phyloP scores from a whole-genome alignment of 129 eudicot species.

The Lonicera japonica region DNA sequence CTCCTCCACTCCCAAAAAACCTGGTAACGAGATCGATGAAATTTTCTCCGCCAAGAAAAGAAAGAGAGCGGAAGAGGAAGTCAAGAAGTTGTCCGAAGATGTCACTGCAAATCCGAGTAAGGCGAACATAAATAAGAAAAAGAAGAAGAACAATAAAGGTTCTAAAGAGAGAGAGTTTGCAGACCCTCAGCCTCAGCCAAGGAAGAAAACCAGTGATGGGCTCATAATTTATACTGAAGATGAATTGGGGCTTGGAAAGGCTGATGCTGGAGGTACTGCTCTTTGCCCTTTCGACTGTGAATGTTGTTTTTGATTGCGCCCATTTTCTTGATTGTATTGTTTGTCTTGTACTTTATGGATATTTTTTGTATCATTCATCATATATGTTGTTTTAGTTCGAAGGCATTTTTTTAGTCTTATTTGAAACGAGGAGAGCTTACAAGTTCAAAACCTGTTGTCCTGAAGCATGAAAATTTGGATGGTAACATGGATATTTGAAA shows the following conservation, averaged over 20 bases:
- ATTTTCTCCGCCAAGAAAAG: conserved; percentile 63
- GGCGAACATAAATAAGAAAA: conserved; percentile 27
- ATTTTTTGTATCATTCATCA: background rate
- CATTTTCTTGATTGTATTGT: background rate
- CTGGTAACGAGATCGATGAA: conserved; percentile 64
- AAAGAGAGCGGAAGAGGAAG: conserved; percentile 44
- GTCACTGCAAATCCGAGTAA: conserved; percentile 11
- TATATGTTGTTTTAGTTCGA: background rate
- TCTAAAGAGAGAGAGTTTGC: conserved; percentile 14
- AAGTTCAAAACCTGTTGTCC: no score
- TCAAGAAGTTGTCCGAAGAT: conserved; percentile 8
- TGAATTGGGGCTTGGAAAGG: conserved; percentile 63
- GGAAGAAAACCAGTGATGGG: conserved; percentile 74
- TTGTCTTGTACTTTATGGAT: background rate
- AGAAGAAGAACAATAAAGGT: conserved; percentile 1
- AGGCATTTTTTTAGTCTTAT: background rate
- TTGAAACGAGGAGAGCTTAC: no score
- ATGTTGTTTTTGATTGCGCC: conserved; percentile 57
- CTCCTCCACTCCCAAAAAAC: conserved; percentile 19
- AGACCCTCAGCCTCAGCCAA: conserved; percentile 23
- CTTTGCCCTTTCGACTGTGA: conserved; percentile 88
- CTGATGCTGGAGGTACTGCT: conserved; percentile 66
- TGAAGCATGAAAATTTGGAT: no score
- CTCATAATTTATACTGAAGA: conserved; percentile 58
- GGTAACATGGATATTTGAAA: no score